Base-by-base conservation (phyloP, 108 stramenopile species). In the Fragilariopsis cylindrus region DNA sequence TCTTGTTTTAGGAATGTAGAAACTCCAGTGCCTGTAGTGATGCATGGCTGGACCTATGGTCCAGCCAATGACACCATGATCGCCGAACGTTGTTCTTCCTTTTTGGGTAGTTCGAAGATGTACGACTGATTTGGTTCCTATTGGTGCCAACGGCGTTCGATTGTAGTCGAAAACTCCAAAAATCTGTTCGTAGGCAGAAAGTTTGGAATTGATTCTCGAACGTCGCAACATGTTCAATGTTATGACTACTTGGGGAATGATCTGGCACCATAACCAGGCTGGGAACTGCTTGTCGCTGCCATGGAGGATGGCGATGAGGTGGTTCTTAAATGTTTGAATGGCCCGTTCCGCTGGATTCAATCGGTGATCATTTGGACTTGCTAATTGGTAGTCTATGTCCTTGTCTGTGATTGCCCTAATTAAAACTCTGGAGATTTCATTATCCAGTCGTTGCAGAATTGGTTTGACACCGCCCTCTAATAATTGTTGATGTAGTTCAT, bases 281-380 rank as follows among this genome's bases (percentile, higher is more conserved):
- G 81, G 83, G 44, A 87, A 87, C 48, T 74, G 49, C 7, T 41
- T 52, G 41, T 81, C 69, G 19, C 57, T 72, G 11, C 75, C 62
- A 60, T 70, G 66, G 16, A 87, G 70, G 39, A 70, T 71, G 45
- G 81, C 76, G 60, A 87, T 80, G 66, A 84, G 84, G 64, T 84
- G 83, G 9, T 76, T 71, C 49, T 82, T 78, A 71, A 82, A 87
- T 41, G 84, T 87, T 11, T 65, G 68, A 11, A 87, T 87, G 7
- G 84, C 84, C 50, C 77, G 74, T 64, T 88, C 80, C 1, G 87
- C 87, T 19, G 73, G 66, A 71, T 88, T 87, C 48, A 66, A 50
- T 57, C 76, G 57, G 62, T 76, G 76, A 45, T 57, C 53, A 18
- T 60, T 52, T 11, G 6, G 30, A 48, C 77, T 75, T 39, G 70